These are phyloP conservation scores for Panellus pusillus DNA, from an alignment of 768 basidiomycete species.

Conservation along the genomic window DNA sequence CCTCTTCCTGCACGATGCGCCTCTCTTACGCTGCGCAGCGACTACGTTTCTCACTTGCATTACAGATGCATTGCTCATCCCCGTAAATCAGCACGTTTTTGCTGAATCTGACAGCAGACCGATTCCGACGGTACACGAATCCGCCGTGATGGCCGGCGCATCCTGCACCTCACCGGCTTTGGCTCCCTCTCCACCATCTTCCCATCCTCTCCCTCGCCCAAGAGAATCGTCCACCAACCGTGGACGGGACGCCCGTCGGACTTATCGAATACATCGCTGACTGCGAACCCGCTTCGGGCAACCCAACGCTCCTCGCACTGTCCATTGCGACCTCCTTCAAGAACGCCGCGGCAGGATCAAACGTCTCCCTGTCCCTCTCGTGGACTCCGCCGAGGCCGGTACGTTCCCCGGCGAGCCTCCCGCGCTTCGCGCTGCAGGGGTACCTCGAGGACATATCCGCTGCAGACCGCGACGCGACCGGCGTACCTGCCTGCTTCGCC, in stretches of 20 bases:
- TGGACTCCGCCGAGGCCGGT: not conserved
- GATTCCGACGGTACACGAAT: constrained; percentile 6
- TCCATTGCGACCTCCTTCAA: constrained; percentile 6
- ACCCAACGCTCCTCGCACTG: constrained; percentile 3
- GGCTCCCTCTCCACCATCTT: constrained; percentile 7
- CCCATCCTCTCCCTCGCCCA: not conserved
- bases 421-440: constrained; percentile 2
- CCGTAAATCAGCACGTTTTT: no score
- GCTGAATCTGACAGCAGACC: no score
- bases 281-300: constrained; percentile 2
- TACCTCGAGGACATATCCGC: constrained; percentile 2
- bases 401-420: constrained; percentile 2
- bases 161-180: constrained; percentile 3
- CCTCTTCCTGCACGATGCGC: no score
- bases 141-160: constrained; percentile 5
- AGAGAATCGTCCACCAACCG: not conserved
- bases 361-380: not conserved
- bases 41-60: no score
- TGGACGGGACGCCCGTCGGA: not conserved
- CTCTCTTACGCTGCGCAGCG: no score
- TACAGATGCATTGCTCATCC: no score
- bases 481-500: constrained; percentile 4
- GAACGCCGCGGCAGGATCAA: constrained; percentile 6
- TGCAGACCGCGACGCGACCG: not conserved
- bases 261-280: constrained; percentile 5